phyloP scores from a whole-genome alignment of 2,329 filamentous ascomycete genomes.

The Ophiosphaerella herpotricha region DNA sequence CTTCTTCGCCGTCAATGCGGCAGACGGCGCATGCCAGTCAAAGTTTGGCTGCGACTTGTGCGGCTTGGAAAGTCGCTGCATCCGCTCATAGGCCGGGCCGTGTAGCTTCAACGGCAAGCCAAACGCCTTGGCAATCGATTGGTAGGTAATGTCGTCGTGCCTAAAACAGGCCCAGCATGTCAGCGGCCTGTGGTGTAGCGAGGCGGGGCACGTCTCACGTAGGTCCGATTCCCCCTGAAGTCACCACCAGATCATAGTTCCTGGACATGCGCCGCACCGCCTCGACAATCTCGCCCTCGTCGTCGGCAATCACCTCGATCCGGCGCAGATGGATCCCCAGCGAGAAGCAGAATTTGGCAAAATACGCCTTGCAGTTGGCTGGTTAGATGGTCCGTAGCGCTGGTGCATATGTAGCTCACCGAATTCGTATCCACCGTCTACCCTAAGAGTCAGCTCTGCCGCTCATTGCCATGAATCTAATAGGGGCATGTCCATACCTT shows the following conservation, averaged over 20 bases:
- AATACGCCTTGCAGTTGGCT: constrained; percentile 51
- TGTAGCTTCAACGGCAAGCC: constrained; percentile 76
- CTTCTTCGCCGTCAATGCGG: constrained; percentile 77
- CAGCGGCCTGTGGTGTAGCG: constrained; percentile 19
- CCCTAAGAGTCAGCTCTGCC: constrained; percentile 25
- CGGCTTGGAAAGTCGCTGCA: constrained; percentile 79
- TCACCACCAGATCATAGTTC: constrained; percentile 92
- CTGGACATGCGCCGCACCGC: constrained; percentile 84
- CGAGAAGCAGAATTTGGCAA: constrained; percentile 69
- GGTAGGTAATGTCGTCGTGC: constrained; percentile 97
- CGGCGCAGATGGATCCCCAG: constrained; percentile 74
- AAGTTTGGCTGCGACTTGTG: constrained; percentile 75
- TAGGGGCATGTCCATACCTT: constrained; percentile 64
- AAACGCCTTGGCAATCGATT: constrained; percentile 91
- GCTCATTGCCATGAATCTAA: background rate
- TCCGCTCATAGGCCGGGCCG: constrained; percentile 74
- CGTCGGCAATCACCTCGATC: constrained; percentile 91
- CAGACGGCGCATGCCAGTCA: constrained; percentile 81
- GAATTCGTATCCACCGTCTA: constrained; percentile 71
- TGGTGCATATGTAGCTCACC: constrained; percentile 20
- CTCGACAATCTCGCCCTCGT: constrained; percentile 87
- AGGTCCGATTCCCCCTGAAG: constrained; percentile 92
- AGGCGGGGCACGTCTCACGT: constrained; percentile 65
- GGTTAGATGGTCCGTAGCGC: background rate
- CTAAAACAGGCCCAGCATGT: constrained; percentile 51